Base-by-base conservation (phyloP, 169 alveolate species). In the Plasmodium blacklocki region DNA sequence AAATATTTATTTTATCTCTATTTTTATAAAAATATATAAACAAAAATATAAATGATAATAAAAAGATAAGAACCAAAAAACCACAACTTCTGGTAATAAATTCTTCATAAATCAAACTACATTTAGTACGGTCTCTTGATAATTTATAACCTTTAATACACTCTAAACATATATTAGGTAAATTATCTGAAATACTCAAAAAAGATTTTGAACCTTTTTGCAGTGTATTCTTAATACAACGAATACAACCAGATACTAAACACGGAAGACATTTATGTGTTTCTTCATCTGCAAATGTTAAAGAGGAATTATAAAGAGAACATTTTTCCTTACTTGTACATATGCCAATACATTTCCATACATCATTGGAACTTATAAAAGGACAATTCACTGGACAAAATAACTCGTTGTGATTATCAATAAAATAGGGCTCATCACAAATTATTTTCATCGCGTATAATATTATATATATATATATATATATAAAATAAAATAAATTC, bases 341-440 rank as follows among this genome's bases (percentile, higher is more conserved):
- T 15, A 91, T 93, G 67, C 96, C 96, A 23, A 93, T 83, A 74
- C 90, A 72, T 86, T 91, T 91, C 96, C 96, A 93, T 45, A 93
- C 94, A 19, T 93, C 92, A 59, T 74, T 93, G 71, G 63, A 94
- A 15, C 94, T 88, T 88, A 94, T 80, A 59, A 73, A 90, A 12
- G 96, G 95, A 32, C 96, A 93, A 49, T 87, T 88, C 26, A 58
- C 52, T 23, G 96, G 96, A 43, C 96, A 93, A 12, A 78, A 54
- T n/a, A 68, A n/a, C 1, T 73, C 70, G 6, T 56, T 50, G 47
- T 89, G 76, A 19, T 67, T 74, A 14, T 89, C 92, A 80, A 91
- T 67, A 52, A 89, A 85, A 68, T 73, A 80, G 12, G 93, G 89
- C 5, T 88, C 92, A 71, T 91, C 94, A 54, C 96, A 93, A 23